Evolutionary conservation across 345 rosid species (phyloP).

Genomic region (Aurinia saxatilis): DNA sequence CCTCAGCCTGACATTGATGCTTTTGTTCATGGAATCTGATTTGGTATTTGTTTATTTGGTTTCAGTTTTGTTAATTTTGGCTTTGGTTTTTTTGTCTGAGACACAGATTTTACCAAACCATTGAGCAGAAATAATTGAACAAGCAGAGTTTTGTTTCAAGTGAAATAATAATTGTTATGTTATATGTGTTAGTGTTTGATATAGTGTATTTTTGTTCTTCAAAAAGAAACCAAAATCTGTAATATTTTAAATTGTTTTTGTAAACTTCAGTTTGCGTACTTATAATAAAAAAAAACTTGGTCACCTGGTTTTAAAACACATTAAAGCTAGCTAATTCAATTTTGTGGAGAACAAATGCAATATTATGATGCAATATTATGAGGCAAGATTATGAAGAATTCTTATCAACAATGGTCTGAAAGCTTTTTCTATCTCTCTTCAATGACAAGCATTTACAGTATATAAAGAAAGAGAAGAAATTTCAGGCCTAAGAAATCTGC

Average conservation of each 20-base stretch:
- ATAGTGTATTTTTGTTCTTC: background rate
- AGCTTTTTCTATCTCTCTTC: too few species aligned
- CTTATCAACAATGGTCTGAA: too few species aligned
- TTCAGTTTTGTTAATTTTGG: background rate
- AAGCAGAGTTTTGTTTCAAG: background rate
- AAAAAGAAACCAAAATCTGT: too few species aligned
- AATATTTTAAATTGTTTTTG: too few species aligned
- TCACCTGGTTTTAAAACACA: too few species aligned
- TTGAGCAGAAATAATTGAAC: background rate
- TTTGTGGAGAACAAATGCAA: too few species aligned
- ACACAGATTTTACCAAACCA: slow-evolving; percentile 10
- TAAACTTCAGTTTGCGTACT: background rate
- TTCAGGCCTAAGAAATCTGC: too few species aligned
- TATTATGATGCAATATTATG: too few species aligned
- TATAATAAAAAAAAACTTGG: background rate
- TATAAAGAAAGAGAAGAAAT: too few species aligned
- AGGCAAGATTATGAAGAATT: too few species aligned
- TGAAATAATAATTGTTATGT: background rate
- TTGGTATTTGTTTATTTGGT: background rate
- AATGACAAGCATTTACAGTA: too few species aligned
- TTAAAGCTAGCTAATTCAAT: too few species aligned
- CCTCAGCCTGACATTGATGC: slow-evolving; percentile 33
- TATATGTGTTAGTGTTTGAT: background rate
- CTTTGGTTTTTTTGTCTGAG: background rate
- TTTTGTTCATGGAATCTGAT: slow-evolving; percentile 27